These are phyloP conservation scores for Kodamaea sp. DNA, from an alignment of 1,139 yeast species.

Conservation along the genomic window DNA sequence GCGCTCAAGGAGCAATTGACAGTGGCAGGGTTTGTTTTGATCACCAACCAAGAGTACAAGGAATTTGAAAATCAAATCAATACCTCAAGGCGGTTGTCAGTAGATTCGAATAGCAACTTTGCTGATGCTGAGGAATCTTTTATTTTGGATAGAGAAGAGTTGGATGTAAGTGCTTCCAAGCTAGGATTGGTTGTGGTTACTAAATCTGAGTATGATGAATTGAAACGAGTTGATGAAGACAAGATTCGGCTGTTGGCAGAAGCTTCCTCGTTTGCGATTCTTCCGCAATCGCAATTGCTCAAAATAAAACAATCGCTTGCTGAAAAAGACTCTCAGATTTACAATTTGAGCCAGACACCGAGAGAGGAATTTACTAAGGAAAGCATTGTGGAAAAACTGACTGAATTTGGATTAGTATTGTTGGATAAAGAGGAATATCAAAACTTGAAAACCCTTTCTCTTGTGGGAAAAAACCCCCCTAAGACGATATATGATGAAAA, in stretches of 20 bases:
- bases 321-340: constrained; percentile 35
- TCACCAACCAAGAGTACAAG: constrained; percentile 29
- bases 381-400: constrained; percentile 33
- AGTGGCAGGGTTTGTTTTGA: constrained; percentile 36
- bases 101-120: constrained; percentile 18
- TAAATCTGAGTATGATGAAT: constrained; percentile 22
- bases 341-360: constrained; percentile 22
- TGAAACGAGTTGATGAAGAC: constrained; percentile 16
- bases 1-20: constrained; percentile 8
- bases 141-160: constrained; percentile 30
- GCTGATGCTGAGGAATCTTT: constrained; percentile 41
- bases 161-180: constrained; percentile 28
- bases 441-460: constrained; percentile 21
- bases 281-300: constrained; percentile 29
- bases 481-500: constrained; percentile 17
- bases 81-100: constrained; percentile 2
- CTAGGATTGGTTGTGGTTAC: constrained; percentile 42
- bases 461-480: constrained; percentile 14
- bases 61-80: constrained; percentile 1
- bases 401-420: constrained; percentile 39
- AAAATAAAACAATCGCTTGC: constrained; percentile 34
- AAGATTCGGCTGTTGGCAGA: constrained; percentile 20
- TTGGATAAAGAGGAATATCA: constrained; percentile 34
- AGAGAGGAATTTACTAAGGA: constrained; percentile 24
- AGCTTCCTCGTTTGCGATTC: constrained; percentile 15